Evolutionary conservation across 148 eudicot species (phyloP).

Genomic region (Talinum fruticosum): DNA sequence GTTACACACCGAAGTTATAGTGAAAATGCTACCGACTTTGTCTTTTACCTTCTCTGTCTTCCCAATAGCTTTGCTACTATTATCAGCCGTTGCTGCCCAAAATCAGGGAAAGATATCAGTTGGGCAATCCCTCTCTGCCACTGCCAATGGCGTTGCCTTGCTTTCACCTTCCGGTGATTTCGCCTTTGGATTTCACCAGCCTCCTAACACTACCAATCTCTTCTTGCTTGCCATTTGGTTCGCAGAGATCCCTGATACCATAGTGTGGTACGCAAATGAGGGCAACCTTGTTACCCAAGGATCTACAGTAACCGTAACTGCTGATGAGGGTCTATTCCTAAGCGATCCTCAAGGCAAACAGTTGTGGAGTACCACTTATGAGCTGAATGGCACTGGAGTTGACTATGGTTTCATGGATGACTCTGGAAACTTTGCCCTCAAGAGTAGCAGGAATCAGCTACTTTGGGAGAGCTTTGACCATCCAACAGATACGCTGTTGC

Average conservation of each 20-base stretch:
- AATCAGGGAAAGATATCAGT: slow-evolving; percentile 23
- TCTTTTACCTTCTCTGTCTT: slow-evolving; percentile 7
- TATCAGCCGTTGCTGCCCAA: slow-evolving; percentile 23
- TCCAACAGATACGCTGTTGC: no score
- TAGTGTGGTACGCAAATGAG: slow-evolving; percentile 43
- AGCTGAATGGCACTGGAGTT: not conserved
- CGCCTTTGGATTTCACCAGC: slow-evolving; percentile 45
- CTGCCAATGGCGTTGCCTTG: slow-evolving; percentile 12
- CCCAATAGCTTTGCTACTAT: not conserved
- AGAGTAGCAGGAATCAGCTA: not conserved
- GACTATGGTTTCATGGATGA: slow-evolving; percentile 39
- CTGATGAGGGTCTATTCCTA: slow-evolving; percentile 40
- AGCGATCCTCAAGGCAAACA: slow-evolving; percentile 35
- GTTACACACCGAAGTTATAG: no score
- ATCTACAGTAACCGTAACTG: slow-evolving; percentile 34
- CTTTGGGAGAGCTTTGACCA: slow-evolving; percentile 41
- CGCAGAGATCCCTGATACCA: slow-evolving; percentile 45
- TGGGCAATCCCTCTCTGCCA: slow-evolving; percentile 33
- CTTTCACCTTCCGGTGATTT: slow-evolving; percentile 55
- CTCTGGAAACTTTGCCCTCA: slow-evolving; percentile 46
- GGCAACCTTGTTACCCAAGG: slow-evolving; percentile 30
- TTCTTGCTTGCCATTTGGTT: slow-evolving; percentile 59
- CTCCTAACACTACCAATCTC: slow-evolving; percentile 15
- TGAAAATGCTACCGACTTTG: not conserved
- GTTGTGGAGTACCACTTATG: slow-evolving; percentile 28